Percentiles rank a stretch among this genome's conserved stretches.
Evolutionary conservation across 2,329 filamentous ascomycete species (phyloP).

Genomic region (Sporothrix sp.): DNA sequence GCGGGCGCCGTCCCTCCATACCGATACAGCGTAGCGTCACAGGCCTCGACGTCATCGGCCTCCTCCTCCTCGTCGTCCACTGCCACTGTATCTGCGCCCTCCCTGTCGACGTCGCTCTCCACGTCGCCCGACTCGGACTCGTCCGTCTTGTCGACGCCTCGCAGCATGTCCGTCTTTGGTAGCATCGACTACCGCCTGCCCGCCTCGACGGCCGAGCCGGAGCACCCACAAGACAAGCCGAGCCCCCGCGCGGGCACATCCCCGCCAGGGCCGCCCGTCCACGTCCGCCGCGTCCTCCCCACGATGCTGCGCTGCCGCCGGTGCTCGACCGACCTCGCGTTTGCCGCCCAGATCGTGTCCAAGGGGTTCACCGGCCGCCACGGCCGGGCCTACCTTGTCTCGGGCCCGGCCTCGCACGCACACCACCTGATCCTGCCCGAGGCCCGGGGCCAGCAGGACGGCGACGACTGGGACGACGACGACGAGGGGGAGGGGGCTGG

Average conservation of each 20-base stretch:
- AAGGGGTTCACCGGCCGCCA: slow-evolving; percentile 59
- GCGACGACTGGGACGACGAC: slow-evolving; percentile 3
- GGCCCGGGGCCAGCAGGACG: not conserved
- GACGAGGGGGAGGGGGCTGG: not conserved
- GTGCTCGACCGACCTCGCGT: slow-evolving; percentile 53
- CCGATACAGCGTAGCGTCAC: too few species aligned
- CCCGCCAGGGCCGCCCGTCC: slow-evolving; percentile 13
- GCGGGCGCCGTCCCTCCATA: too few species aligned
- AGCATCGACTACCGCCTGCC: not conserved
- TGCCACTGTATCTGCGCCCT: not conserved
- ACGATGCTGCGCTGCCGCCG: slow-evolving; percentile 49
- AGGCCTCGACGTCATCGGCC: too few species aligned
- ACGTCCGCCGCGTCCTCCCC: slow-evolving; percentile 36
- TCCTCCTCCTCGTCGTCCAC: slow-evolving; percentile 2
- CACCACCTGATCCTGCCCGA: slow-evolving; percentile 15
- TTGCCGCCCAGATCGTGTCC: slow-evolving; percentile 50
- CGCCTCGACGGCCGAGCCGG: not conserved
- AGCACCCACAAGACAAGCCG: too few species aligned
- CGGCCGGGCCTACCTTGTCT: slow-evolving; percentile 53
- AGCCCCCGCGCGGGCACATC: not conserved
- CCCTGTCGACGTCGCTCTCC: slow-evolving; percentile 16
- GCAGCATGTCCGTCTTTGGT: not conserved
- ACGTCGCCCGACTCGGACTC: slow-evolving; percentile 13
- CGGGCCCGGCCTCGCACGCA: slow-evolving; percentile 20
- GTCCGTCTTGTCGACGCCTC: not conserved